Evolutionary conservation across 2,329 filamentous ascomycete species (phyloP).

Genomic region (Venturia nashicola): DNA sequence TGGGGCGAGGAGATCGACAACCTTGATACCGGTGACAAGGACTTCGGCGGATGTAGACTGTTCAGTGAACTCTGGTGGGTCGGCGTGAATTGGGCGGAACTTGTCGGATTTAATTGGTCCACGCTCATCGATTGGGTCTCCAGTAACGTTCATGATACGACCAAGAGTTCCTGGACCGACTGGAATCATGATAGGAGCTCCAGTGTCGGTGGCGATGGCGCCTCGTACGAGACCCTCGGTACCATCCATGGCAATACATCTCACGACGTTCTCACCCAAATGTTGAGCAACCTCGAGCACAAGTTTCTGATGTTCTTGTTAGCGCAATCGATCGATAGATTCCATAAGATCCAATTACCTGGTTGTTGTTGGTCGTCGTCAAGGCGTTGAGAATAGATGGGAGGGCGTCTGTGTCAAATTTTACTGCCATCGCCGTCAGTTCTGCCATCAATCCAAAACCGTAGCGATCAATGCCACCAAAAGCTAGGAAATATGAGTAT

Average conservation of each 20-base stretch:
- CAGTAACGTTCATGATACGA: slow-evolving; percentile 99
- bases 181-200: slow-evolving; percentile 89
- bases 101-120: slow-evolving; percentile 92
- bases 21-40: slow-evolving; percentile 99
- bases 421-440: slow-evolving; percentile 51
- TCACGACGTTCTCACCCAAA: slow-evolving; percentile 96
- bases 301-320: slow-evolving; percentile 1
- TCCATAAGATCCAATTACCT: slow-evolving; percentile 70
- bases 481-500: slow-evolving; percentile 14
- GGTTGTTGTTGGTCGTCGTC: slow-evolving; percentile 77
- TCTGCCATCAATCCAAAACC: slow-evolving; percentile 16
- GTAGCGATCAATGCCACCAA: slow-evolving; percentile 11
- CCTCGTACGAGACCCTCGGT: slow-evolving; percentile 99
- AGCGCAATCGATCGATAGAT: slow-evolving; percentile 45
- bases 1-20: slow-evolving; percentile 95
- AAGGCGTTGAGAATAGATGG: slow-evolving; percentile 97
- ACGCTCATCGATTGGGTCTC: slow-evolving; percentile 99
- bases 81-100: slow-evolving; percentile 82
- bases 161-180: slow-evolving; percentile 88
- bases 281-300: slow-evolving; percentile 62
- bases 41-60: slow-evolving; percentile 96
- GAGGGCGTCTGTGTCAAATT: slow-evolving; percentile 90
- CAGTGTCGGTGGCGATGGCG: slow-evolving; percentile 72
- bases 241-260: slow-evolving; percentile 99
- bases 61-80: slow-evolving; percentile 83